Conservation (phyloP, 805 yeast species). For the Ogataea ramenticola region DNA sequence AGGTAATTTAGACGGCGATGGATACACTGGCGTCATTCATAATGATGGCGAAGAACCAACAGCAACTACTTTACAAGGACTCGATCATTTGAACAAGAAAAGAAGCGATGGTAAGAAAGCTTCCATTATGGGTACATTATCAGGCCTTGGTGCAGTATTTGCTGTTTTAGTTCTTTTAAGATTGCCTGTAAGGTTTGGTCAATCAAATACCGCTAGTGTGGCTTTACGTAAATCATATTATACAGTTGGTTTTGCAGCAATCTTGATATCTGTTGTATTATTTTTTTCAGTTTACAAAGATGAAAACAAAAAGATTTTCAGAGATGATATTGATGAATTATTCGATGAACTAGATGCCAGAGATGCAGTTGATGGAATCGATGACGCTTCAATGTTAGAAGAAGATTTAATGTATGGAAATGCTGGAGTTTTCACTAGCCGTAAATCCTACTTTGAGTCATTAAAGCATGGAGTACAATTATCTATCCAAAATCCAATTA, state of each 20-base stretch:
- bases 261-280: constrained; percentile 32
- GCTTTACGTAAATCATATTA: constrained; percentile 43
- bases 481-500: constrained; percentile 37
- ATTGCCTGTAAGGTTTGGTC: constrained; percentile 44
- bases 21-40: background rate
- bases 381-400: constrained; percentile 7
- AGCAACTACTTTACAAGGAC: constrained; percentile 8
- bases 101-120: constrained; percentile 47
- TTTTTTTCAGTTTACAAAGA: constrained; percentile 40
- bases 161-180: constrained; percentile 50
- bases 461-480: constrained; percentile 40
- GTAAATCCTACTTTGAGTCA: constrained; percentile 30
- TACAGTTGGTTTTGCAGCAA: constrained; percentile 36
- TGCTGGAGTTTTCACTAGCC: constrained; percentile 6
- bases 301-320: constrained; percentile 22
- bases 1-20: constrained; percentile 2
- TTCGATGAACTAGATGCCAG: constrained; percentile 23
- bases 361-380: constrained; percentile 16
- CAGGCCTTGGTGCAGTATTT: constrained; percentile 64
- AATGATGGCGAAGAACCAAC: constrained; percentile 1
- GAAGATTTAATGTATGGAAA: constrained; percentile 8
- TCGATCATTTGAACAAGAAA: constrained; percentile 14
- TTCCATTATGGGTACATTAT: constrained; percentile 52
- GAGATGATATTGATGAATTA: constrained; percentile 24
- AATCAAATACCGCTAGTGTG: constrained; percentile 29